Base-by-base conservation (phyloP, 306 rosid species). In the Trifolium pratense region DNA sequence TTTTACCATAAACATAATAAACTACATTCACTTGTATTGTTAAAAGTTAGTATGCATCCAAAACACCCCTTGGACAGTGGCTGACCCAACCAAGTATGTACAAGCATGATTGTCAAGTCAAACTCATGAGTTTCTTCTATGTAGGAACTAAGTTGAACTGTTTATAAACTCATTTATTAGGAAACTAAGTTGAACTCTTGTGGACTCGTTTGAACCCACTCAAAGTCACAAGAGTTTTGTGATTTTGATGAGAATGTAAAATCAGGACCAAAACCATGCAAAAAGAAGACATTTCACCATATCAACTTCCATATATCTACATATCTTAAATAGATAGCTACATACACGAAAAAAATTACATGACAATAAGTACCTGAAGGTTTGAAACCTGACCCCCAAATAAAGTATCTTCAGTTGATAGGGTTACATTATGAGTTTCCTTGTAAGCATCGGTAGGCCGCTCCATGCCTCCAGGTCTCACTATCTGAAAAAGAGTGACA, bases 401-500 rank as follows among this genome's bases (percentile, higher is more conserved):
- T 72, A 91, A 85, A 79, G 91, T 91, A 80, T 94, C 98, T 83
- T 89, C 95, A 0, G 36, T 84, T 25, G 98, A 88, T 78, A 94
- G 86, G 62, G 96, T 84, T 67, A 85, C 70, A 52, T 94, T 94
- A 80, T 94, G 98, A 68, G 98, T 94, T 79, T 91, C 95, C 90
- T 94, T 94, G 95, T 73, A 94, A 40, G 97, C 71, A 82, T 94
- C 98, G n/a, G 98, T 94, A 18, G 98, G 98, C 68, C 98, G 80
- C 80, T 94, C 98, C 98, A 94, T 91, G 60, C 98, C 98, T 42
- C 98, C 98, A 9, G 98, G 98, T 82, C 98, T 89, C 85, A 94
- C 97, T 74, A 94, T 91, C 98, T 94, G 96, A 80, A 82, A 39
- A 39, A 78, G 40, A 81, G 31, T 71, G 32, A 5, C 62, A 56